Conservation (phyloP, 192 early-diverging fungal genomes). For the Coemansia sp. region DNA sequence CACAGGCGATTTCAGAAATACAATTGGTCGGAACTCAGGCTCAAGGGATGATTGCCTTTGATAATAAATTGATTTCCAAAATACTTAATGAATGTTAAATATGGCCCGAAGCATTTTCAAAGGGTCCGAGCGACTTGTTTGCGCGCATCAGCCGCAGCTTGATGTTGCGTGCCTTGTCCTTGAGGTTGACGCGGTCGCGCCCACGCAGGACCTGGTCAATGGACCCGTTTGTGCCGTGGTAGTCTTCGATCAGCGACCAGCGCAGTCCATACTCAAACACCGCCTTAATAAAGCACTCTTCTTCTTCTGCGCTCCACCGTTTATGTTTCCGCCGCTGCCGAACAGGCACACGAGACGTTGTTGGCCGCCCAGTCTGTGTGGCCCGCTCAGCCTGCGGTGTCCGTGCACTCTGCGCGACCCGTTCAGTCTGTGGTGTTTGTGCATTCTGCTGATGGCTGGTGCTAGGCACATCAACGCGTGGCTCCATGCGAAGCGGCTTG, state of each 20-base stretch:
- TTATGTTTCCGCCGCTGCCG: conserved; percentile 3
- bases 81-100: too few relatives aligned
- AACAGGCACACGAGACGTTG: not conserved
- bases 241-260: conserved; percentile 32
- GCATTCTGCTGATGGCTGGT: not conserved
- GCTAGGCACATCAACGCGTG: not conserved
- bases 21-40: not conserved
- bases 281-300: conserved; percentile 37
- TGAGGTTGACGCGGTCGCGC: conserved; percentile 41
- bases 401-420: not conserved
- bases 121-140: conserved; percentile 30
- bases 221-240: conserved; percentile 29
- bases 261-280: conserved; percentile 22
- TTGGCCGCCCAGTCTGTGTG: not conserved
- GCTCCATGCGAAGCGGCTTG: conserved; percentile 16
- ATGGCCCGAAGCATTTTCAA: conserved; percentile 19
- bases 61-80: too few relatives aligned
- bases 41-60: too few relatives aligned
- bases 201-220: conserved; percentile 23
- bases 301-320: conserved; percentile 39
- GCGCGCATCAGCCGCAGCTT: conserved; percentile 47
- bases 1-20: not conserved
- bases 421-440: not conserved
- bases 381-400: not conserved
- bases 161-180: conserved; percentile 56